These are phyloP conservation scores for Pyricularia pennisetigena DNA, from an alignment of 2,329 filamentous ascomycete genomes.

Conservation along the genomic window DNA sequence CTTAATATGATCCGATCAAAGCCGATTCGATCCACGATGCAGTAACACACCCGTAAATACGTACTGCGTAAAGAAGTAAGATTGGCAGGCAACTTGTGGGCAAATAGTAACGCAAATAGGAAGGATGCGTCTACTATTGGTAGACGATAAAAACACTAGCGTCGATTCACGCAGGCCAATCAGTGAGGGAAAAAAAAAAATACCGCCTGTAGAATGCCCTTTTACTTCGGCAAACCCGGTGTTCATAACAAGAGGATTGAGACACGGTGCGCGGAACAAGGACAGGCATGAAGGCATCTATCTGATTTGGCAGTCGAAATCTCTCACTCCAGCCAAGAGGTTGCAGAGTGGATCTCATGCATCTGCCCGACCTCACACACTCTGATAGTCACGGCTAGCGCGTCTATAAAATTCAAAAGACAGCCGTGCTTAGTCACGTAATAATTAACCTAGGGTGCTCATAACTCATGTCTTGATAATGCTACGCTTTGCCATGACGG, in stretches of 20 bases:
- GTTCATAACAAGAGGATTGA: not conserved
- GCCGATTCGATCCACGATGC: not conserved
- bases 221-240: not conserved
- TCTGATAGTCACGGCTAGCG: not conserved
- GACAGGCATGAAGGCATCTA: not conserved
- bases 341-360: not conserved
- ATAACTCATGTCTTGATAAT: not conserved
- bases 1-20: not conserved
- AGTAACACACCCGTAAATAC: too few relatives aligned
- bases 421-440: too few relatives aligned
- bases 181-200: not conserved
- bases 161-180: not conserved
- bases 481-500: not conserved
- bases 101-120: not conserved
- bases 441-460: not conserved
- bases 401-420: not conserved
- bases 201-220: not conserved
- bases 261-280: not conserved
- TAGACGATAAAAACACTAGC: not conserved
- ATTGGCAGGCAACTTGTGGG: too few relatives aligned
- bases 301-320: not conserved
- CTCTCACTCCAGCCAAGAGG: not conserved
- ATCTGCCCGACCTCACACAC: not conserved
- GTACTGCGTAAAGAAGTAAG: too few relatives aligned
- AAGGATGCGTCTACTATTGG: not conserved